phyloP scores from a whole-genome alignment of 495 filamentous ascomycete species.

The Trichoderma erinaceum region DNA sequence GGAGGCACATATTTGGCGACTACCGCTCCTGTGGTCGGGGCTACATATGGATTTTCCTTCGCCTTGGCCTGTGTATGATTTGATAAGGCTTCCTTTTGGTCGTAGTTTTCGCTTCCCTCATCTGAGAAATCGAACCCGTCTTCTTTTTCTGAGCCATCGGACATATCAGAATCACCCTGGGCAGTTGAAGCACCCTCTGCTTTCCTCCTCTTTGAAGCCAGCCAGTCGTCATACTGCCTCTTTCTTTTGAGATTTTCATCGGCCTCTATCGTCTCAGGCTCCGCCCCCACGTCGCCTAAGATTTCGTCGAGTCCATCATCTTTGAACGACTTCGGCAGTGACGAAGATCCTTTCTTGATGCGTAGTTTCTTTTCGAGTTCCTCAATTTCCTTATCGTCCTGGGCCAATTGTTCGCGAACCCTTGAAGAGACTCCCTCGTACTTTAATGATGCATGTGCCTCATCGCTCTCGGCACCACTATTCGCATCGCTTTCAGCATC shows the following conservation, averaged over 20 bases:
- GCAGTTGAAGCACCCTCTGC: constrained; percentile 31
- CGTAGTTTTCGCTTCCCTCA: constrained; percentile 22
- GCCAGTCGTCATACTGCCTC: constrained; percentile 51
- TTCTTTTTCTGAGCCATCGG: constrained; percentile 29
- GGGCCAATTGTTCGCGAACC: constrained; percentile 56
- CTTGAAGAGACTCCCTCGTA: constrained; percentile 44
- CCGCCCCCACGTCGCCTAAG: constrained; percentile 60
- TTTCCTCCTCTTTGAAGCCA: constrained; percentile 42
- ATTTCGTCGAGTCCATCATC: constrained; percentile 82
- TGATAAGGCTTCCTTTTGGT: constrained; percentile 23
- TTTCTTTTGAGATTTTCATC: constrained; percentile 61
- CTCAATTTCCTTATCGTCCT: constrained; percentile 83
- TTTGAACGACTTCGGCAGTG: constrained; percentile 63
- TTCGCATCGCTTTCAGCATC: constrained; percentile 30
- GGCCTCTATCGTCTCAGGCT: constrained; percentile 42
- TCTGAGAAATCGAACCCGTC: constrained; percentile 37
- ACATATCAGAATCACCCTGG: constrained; percentile 25
- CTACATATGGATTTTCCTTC: constrained; percentile 49
- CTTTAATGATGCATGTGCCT: constrained; percentile 22
- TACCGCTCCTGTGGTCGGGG: constrained; percentile 33
- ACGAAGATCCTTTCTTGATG: constrained; percentile 73
- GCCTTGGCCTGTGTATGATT: constrained; percentile 26
- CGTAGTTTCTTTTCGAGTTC: constrained; percentile 85
- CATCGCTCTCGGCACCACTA: constrained; percentile 19
- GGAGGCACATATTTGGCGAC: constrained; percentile 77